These are phyloP conservation scores for Gossypium rotundifolium DNA, from an alignment of 345 rosid genomes.

Conservation along the genomic window DNA sequence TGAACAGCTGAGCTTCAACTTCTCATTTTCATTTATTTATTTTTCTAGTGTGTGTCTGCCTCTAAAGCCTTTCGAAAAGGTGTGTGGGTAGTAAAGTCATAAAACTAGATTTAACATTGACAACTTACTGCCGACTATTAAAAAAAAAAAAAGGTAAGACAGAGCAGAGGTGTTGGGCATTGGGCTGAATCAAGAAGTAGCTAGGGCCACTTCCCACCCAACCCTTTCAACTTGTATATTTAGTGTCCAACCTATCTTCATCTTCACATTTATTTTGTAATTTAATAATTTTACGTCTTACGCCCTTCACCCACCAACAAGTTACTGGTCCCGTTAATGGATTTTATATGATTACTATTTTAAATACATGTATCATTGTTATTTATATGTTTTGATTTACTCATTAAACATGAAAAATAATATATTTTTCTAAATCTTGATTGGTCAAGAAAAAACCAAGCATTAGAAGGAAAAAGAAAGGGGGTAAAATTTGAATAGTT, in stretches of 20 bases:
- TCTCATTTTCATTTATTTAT: not conserved
- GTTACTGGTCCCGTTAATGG: too few relatives aligned
- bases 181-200: not conserved
- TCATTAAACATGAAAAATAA: not conserved
- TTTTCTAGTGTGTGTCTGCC: too few relatives aligned
- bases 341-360: too few relatives aligned
- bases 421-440: not conserved
- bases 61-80: not conserved
- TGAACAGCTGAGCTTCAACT: not conserved
- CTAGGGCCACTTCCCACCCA: not conserved
- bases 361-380: too few relatives aligned
- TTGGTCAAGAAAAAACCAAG: not conserved
- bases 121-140: too few relatives aligned
- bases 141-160: not conserved
- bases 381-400: not conserved
- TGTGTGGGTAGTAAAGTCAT: not conserved
- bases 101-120: not conserved
- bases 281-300: not conserved
- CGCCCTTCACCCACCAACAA: not conserved
- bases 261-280: not conserved
- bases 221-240: not conserved
- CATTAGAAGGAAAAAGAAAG: not conserved
- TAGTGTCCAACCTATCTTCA: not conserved
- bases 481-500: not conserved
- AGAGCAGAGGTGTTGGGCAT: not conserved